Evolutionary conservation across 1,284 basidiomycete species (phyloP), one percentile per base, ranked within the genome.

Genomic region (Xerocomus nothofagi): DNA sequence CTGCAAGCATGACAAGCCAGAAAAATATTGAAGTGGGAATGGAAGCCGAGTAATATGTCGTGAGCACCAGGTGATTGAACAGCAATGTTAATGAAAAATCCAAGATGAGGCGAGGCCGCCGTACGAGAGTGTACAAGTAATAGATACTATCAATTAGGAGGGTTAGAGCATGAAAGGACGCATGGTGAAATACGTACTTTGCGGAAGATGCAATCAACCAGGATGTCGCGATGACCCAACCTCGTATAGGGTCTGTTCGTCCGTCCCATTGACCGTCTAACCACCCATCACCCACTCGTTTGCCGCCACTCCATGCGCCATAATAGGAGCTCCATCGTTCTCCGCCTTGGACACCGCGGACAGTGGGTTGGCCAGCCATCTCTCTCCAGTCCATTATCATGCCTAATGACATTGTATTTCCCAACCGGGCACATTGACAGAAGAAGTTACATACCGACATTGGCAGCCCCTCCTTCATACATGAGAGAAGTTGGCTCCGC

Each of bases 361-460:
- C 80, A 0, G 91, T 93, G 3, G 88, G 82, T 49, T 81, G 73
- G 8, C 91, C 89, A 1, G 91, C 89, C 79, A 99, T 86, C 69
- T 98, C 91, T 40, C 93, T 80, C 96, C 96, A 99, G 71, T 99
- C 95, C 82, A 99, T 91, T 26, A 98, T 76, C 88, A 94, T 91
- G 9, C 86, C 86, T 88, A 47, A 40, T 44, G 39, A 50, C 6
- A 32, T 47, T 44, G 45, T 49, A 33, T 51, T 27, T 45, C 36
- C 21, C 24, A 26, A 7, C 23, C 5, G 26, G 11, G 23, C 27
- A 37, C 14, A 23, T 36, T 24, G 24, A 11, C n/a, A 18, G 20
- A 24, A 31, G 4, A 20, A 15, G 37, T 30, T n/a, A 69, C 84
- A 58, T 65, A 78, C 88, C 90, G 39, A 95, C 85, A 65, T 84